These are phyloP conservation scores for Fennellomyces sp. DNA, from an alignment of 371 early-diverging fungal species.

Conservation along the genomic window DNA sequence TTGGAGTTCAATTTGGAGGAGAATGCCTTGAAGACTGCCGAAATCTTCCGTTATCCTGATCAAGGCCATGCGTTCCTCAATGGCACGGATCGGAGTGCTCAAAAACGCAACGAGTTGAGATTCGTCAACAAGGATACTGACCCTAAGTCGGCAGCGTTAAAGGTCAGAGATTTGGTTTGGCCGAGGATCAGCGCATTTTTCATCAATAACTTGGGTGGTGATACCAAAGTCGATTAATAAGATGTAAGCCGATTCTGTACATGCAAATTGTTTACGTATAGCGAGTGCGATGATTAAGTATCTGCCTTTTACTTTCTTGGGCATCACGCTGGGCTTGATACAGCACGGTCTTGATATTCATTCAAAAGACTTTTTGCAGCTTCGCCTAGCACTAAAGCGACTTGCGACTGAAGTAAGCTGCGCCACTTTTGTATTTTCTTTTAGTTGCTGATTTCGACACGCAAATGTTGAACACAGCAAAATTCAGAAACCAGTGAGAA, in stretches of 20 bases:
- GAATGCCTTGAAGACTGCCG: constrained; percentile 25
- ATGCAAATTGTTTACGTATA: too few species aligned
- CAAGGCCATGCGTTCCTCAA: constrained; percentile 62
- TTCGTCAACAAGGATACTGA: constrained; percentile 36
- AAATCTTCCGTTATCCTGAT: constrained; percentile 41
- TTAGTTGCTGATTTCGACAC: too few species aligned
- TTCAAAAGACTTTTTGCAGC: too few species aligned
- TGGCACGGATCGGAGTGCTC: constrained; percentile 37
- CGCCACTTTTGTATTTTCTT: too few species aligned
- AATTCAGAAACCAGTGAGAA: too few species aligned
- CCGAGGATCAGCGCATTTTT: constrained; percentile 43
- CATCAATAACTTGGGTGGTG: constrained; percentile 31
- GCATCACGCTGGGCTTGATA: background rate
- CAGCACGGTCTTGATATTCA: background rate
- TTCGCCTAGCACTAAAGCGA: too few species aligned
- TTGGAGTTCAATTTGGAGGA: constrained; percentile 24
- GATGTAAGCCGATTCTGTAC: background rate
- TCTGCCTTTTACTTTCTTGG: too few species aligned
- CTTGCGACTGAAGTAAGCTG: too few species aligned
- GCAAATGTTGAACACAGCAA: too few species aligned
- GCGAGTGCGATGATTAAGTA: too few species aligned
- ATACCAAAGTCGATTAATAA: background rate
- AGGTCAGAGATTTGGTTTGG: constrained; percentile 48
- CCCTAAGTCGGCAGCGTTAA: constrained; percentile 25
- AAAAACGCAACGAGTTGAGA: constrained; percentile 42